Conservation (phyloP, 805 yeast species). For the Kodamaea laetipori region DNA sequence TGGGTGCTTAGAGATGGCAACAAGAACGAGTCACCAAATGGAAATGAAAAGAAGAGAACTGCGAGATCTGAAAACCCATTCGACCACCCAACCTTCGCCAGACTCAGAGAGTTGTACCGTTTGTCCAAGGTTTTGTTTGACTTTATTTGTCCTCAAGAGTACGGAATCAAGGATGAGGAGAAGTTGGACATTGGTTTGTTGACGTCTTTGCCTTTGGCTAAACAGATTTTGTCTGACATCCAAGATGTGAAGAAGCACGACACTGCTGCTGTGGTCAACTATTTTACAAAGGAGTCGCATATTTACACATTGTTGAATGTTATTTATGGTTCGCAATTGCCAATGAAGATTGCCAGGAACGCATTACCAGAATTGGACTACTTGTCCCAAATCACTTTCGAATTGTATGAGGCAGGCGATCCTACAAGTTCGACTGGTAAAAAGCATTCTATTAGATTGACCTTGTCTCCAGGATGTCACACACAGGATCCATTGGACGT, state of each 20-base stretch:
- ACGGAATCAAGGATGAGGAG: slow-evolving; percentile 94
- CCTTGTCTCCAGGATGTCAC: slow-evolving; percentile 97
- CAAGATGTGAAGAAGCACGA: slow-evolving; percentile 76
- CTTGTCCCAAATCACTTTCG: slow-evolving; percentile 91
- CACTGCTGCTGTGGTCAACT: slow-evolving; percentile 81
- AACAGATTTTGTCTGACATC: slow-evolving; percentile 79
- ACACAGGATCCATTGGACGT: slow-evolving; percentile 97
- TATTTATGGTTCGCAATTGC: slow-evolving; percentile 86
- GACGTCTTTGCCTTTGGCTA: slow-evolving; percentile 91
- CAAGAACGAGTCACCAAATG: slow-evolving; percentile 18
- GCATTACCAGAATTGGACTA: slow-evolving; percentile 96
- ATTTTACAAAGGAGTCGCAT: slow-evolving; percentile 96
- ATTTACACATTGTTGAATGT: slow-evolving; percentile 91
- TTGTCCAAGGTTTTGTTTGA: slow-evolving; percentile 93
- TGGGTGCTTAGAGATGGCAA: slow-evolving; percentile 57
- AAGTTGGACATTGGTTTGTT: slow-evolving; percentile 93
- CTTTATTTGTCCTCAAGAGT: slow-evolving; percentile 97
- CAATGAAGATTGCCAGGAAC: slow-evolving; percentile 93
- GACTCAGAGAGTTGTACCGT: slow-evolving; percentile 84
- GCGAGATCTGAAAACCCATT: slow-evolving; percentile 47
- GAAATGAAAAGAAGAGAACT: background rate
- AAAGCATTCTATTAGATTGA: slow-evolving; percentile 85
- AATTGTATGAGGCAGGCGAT: slow-evolving; percentile 82
- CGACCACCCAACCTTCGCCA: slow-evolving; percentile 76
- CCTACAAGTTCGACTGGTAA: slow-evolving; percentile 60